Conservation (phyloP, 805 yeast genomes). For the Zygoascus tannicola region DNA sequence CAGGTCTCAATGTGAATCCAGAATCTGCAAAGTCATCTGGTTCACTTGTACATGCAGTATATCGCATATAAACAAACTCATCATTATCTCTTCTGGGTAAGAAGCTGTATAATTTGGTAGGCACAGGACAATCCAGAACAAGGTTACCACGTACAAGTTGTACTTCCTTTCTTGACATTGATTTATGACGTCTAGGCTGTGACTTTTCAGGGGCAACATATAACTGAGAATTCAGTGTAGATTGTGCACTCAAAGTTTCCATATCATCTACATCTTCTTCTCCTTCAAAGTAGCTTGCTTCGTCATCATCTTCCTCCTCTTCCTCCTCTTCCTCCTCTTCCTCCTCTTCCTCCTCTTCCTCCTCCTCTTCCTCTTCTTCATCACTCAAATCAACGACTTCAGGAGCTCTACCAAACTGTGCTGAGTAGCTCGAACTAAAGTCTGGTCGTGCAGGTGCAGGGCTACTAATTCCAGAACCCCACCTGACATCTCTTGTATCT, state of each 20-base stretch:
- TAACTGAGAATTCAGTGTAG: conserved; percentile 16
- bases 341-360: conserved; percentile 12
- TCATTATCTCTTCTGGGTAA: conserved; percentile 82
- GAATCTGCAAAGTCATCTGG: conserved; percentile 74
- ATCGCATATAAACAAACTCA: conserved; percentile 92
- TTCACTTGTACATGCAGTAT: conserved; percentile 91
- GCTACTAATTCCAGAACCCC: background rate
- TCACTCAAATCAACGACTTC: background rate
- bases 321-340: conserved; percentile 14
- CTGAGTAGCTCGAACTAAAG: background rate
- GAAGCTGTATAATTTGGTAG: conserved; percentile 75
- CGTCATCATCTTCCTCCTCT: conserved; percentile 10
- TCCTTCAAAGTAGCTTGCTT: conserved; percentile 6
- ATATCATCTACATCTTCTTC: conserved; percentile 9
- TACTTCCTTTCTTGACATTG: conserved; percentile 63
- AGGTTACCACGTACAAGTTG: conserved; percentile 71
- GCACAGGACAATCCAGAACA: conserved; percentile 89
- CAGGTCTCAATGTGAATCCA: conserved; percentile 82
- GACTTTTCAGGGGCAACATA: conserved; percentile 22
- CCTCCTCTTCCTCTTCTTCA: conserved; percentile 4
- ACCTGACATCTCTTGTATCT: background rate
- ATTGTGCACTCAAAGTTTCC: conserved; percentile 12
- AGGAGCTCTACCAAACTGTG: background rate
- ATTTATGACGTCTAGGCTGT: conserved; percentile 56
- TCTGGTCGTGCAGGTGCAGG: background rate